phyloP scores from a whole-genome alignment of 2,329 filamentous ascomycete species.

The Daldinia eschscholtzii region DNA sequence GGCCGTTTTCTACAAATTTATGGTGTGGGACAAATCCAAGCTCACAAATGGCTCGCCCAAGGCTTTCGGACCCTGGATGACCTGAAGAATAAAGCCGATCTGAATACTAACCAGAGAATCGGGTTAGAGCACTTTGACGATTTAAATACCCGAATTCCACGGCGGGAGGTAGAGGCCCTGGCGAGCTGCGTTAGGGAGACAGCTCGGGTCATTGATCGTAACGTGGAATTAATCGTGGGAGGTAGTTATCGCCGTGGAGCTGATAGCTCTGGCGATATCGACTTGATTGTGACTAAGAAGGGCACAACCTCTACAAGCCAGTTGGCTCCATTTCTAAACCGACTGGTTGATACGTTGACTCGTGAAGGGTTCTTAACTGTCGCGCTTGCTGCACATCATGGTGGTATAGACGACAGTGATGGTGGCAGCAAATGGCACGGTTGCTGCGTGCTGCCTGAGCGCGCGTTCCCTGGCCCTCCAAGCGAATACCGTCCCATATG shows the following conservation, averaged over 20 bases:
- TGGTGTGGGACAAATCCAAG: slow-evolving; percentile 77
- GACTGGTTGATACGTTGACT: slow-evolving; percentile 73
- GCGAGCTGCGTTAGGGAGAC: slow-evolving; percentile 72
- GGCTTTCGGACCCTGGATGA: slow-evolving; percentile 83
- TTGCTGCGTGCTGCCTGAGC: slow-evolving; percentile 76
- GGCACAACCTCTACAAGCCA: slow-evolving; percentile 66
- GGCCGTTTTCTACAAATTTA: slow-evolving; percentile 83
- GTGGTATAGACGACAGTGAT: slow-evolving; percentile 54
- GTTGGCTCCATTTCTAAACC: slow-evolving; percentile 72
- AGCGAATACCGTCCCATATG: slow-evolving; percentile 65
- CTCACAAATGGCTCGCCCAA: slow-evolving; percentile 79
- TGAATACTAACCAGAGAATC: slow-evolving; percentile 78
- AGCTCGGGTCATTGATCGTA: slow-evolving; percentile 70
- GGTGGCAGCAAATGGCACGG: slow-evolving; percentile 89
- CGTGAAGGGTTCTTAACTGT: slow-evolving; percentile 75
- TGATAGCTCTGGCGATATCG: slow-evolving; percentile 81
- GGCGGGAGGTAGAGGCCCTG: slow-evolving; percentile 79
- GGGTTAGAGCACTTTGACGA: slow-evolving; percentile 86
- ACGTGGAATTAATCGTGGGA: slow-evolving; percentile 78
- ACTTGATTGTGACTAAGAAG: slow-evolving; percentile 82
- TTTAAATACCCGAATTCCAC: slow-evolving; percentile 82
- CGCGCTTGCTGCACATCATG: slow-evolving; percentile 70
- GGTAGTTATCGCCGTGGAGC: slow-evolving; percentile 90
- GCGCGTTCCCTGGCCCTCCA: slow-evolving; percentile 47
- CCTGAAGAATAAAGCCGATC: slow-evolving; percentile 68